A percentile compares a stretch with the other conserved stretches of the same genome.
Evolutionary conservation across 495 filamentous ascomycete genomes (phyloP).

Genomic region (Aspergillus avenaceus): DNA sequence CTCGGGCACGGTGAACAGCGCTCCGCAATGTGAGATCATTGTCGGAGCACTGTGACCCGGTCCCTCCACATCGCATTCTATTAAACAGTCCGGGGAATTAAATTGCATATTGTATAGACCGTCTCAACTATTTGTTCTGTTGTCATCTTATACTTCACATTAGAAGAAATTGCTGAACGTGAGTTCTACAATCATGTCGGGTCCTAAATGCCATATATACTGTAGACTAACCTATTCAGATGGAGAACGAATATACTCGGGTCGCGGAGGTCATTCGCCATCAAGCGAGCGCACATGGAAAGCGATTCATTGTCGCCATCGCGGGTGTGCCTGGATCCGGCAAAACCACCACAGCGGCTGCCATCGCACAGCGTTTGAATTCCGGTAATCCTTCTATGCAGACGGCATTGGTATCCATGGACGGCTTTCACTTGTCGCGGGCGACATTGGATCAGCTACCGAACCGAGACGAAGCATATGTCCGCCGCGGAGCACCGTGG

Average conservation of each 20-base stretch:
- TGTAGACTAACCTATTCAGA: slow-evolving; percentile 18
- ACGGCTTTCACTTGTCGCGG: slow-evolving; percentile 39
- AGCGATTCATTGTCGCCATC: slow-evolving; percentile 35
- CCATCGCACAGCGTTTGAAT: slow-evolving; percentile 30
- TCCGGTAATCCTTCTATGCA: slow-evolving; percentile 1
- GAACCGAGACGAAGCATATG: slow-evolving; percentile 31
- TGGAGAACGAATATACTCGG: slow-evolving; percentile 23
- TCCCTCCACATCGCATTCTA: slow-evolving; percentile 15
- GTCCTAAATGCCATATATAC: not conserved
- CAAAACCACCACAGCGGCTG: slow-evolving; percentile 43
- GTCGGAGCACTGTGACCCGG: slow-evolving; percentile 34
- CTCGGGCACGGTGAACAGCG: not conserved
- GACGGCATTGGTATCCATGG: slow-evolving; percentile 36
- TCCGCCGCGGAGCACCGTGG: slow-evolving; percentile 38
- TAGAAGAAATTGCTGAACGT: too few species aligned
- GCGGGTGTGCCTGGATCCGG: slow-evolving; percentile 45
- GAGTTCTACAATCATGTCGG: not conserved
- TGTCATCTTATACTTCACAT: too few species aligned
- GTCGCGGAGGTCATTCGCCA: slow-evolving; percentile 19
- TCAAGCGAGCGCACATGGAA: slow-evolving; percentile 14
- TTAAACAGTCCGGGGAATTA: too few species aligned
- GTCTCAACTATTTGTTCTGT: too few species aligned
- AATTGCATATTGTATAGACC: too few species aligned
- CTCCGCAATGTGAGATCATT: not conserved
- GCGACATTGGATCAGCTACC: slow-evolving; percentile 31